These are phyloP conservation scores for Fraxinus sp. DNA, from an alignment of 305 asterid species.

Conservation along the genomic window DNA sequence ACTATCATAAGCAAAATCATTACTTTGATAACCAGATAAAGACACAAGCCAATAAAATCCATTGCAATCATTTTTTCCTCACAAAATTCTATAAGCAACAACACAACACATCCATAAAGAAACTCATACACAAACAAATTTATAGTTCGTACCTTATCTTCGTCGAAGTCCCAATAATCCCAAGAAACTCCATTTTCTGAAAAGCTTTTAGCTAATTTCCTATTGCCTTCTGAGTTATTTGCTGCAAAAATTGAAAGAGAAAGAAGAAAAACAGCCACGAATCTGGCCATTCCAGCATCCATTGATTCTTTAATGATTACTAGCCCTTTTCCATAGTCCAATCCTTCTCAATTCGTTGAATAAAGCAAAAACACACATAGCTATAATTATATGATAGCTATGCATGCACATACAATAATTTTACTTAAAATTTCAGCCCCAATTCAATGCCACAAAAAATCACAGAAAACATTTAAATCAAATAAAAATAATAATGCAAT, in stretches of 20 bases:
- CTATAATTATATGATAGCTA: slow-evolving; percentile 34
- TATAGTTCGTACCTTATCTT: slow-evolving; percentile 36
- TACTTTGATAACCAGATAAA: neutral
- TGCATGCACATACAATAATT: slow-evolving; percentile 31
- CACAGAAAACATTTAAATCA: neutral
- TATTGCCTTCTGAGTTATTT: slow-evolving; percentile 51
- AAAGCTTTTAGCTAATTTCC: slow-evolving; percentile 47
- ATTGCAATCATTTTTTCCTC: neutral
- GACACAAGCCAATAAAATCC: slow-evolving; percentile 1
- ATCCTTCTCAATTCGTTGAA: slow-evolving; percentile 38
- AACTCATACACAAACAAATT: neutral
- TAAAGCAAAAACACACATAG: slow-evolving; percentile 41
- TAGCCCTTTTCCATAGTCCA: slow-evolving; percentile 29
- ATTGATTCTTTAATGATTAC: slow-evolving; percentile 42
- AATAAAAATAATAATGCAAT: neutral
- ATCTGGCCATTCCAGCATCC: slow-evolving; percentile 47
- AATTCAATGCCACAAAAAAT: slow-evolving; percentile 11
- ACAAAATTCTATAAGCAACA: neutral
- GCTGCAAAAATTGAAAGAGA: slow-evolving; percentile 50
- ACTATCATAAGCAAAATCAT: slow-evolving; percentile 4
- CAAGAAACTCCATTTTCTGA: slow-evolving; percentile 27
- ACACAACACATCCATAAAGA: neutral
- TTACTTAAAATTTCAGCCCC: slow-evolving; percentile 16
- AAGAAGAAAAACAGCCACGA: slow-evolving; percentile 52
- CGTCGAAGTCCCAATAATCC: slow-evolving; percentile 31